These are phyloP conservation scores for Leucogyrophana mollusca DNA, from an alignment of 768 basidiomycete genomes.

Conservation along the genomic window DNA sequence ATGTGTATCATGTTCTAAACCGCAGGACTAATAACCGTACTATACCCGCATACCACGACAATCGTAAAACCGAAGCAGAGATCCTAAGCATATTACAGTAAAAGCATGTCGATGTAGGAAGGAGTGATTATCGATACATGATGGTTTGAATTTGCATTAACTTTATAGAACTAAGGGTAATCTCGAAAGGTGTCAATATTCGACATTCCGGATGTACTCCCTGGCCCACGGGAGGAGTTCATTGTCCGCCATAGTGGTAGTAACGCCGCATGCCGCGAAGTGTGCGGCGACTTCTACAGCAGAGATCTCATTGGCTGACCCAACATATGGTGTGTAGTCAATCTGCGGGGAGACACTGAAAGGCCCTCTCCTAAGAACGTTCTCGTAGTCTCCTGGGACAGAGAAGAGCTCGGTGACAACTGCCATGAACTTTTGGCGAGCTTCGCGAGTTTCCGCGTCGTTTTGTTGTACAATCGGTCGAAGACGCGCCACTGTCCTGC, in stretches of 20 bases:
- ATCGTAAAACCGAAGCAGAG: constrained; percentile 3
- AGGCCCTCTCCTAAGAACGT: constrained; percentile 32
- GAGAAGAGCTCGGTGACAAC: constrained; percentile 41
- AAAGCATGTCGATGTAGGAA: constrained; percentile 20
- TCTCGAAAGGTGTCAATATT: constrained; percentile 15
- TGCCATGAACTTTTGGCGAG: constrained; percentile 40
- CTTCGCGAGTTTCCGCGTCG: constrained; percentile 31
- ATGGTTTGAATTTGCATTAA: constrained; percentile 2
- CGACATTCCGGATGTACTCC: constrained; percentile 30
- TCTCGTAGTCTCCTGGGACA: constrained; percentile 37
- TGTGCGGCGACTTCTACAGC: constrained; percentile 37
- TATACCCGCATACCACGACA: not conserved
- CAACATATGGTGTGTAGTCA: constrained; percentile 30
- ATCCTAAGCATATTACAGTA: constrained; percentile 12
- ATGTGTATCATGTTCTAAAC: too few species aligned
- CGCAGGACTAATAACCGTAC: too few species aligned
- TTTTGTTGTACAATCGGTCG: constrained; percentile 35
- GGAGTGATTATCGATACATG: constrained; percentile 1
- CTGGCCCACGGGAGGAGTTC: constrained; percentile 40
- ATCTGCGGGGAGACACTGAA: constrained; percentile 34
- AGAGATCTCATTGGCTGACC: constrained; percentile 26
- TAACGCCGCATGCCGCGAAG: constrained; percentile 42
- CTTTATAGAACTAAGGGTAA: not conserved
- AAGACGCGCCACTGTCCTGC: constrained; percentile 48
- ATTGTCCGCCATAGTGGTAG: constrained; percentile 30